A percentile compares a stretch with the other conserved stretches of the same genome.
These are phyloP conservation scores for Podospora tetraspora DNA, from an alignment of 495 filamentous ascomycete species.

Conservation along the genomic window DNA sequence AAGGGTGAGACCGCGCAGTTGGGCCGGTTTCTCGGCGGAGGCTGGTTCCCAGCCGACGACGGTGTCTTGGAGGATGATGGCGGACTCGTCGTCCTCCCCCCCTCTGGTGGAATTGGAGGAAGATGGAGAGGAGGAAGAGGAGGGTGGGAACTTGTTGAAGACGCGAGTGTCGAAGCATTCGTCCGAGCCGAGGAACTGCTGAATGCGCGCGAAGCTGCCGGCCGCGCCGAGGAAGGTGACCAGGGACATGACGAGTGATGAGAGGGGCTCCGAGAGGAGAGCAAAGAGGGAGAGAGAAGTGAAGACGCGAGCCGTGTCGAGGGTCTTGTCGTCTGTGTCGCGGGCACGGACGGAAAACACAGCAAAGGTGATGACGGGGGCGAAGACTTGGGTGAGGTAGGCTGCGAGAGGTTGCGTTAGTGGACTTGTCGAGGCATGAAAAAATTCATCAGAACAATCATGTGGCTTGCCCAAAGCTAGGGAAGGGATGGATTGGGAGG, in stretches of 20 bases:
- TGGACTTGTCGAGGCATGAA: background rate
- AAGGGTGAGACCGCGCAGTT: conserved; percentile 40
- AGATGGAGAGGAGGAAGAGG: background rate
- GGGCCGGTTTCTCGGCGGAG: conserved; percentile 33
- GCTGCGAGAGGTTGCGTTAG: conserved; percentile 32
- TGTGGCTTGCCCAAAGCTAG: no score
- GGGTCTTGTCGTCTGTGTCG: conserved; percentile 29
- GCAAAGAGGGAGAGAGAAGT: conserved; percentile 58
- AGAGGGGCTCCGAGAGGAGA: conserved; percentile 54
- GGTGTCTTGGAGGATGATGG: conserved; percentile 42
- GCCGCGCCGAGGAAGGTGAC: conserved; percentile 49
- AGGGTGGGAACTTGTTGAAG: background rate
- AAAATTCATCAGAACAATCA: no score
- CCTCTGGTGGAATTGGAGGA: background rate
- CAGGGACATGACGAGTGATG: conserved; percentile 52
- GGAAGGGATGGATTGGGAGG: no score
- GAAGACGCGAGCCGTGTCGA: conserved; percentile 50
- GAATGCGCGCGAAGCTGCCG: conserved; percentile 56
- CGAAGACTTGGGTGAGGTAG: conserved; percentile 48
- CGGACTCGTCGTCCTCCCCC: conserved; percentile 4
- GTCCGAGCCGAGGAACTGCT: conserved; percentile 49
- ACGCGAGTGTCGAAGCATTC: conserved; percentile 21
- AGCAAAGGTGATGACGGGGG: conserved; percentile 41
- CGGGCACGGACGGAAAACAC: conserved; percentile 27
- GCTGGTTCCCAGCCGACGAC: conserved; percentile 47